These are phyloP conservation scores for Populus tomentosa DNA, from an alignment of 441 rosid genomes.

Conservation along the genomic window DNA sequence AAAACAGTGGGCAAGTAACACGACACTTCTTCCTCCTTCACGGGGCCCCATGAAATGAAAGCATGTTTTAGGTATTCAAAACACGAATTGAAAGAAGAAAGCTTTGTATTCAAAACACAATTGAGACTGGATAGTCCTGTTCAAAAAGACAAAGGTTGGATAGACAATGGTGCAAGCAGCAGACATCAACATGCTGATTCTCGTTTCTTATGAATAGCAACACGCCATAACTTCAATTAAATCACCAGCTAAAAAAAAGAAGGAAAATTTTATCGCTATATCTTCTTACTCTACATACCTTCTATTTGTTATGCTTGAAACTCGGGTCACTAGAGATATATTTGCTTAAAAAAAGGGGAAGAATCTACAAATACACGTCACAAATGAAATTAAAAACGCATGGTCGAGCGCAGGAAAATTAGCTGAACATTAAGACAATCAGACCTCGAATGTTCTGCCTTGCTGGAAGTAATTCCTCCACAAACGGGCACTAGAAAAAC, in stretches of 20 bases:
- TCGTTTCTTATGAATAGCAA: not conserved
- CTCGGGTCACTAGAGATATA: not conserved
- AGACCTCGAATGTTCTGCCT: slow-evolving; percentile 16
- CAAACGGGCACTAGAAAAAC: not conserved
- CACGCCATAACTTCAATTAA: not conserved
- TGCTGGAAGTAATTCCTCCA: slow-evolving; percentile 24
- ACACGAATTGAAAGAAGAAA: no score
- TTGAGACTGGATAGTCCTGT: not conserved
- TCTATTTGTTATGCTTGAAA: not conserved
- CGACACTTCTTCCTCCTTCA: no score
- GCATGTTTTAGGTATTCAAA: no score
- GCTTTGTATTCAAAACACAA: not conserved
- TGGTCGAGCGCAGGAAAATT: not conserved
- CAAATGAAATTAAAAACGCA: not conserved
- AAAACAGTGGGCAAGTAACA: no score
- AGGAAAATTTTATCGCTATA: not conserved
- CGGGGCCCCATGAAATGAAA: no score
- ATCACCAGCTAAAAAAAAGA: not conserved
- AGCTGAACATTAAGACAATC: not conserved
- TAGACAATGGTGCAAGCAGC: not conserved
- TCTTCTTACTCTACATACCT: not conserved
- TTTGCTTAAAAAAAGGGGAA: not conserved
- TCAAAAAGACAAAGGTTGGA: not conserved
- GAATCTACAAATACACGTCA: not conserved
- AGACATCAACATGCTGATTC: not conserved